Evolutionary conservation across 2,329 filamentous ascomycete genomes (phyloP).

Genomic region (Ramularia collo-cygni): DNA sequence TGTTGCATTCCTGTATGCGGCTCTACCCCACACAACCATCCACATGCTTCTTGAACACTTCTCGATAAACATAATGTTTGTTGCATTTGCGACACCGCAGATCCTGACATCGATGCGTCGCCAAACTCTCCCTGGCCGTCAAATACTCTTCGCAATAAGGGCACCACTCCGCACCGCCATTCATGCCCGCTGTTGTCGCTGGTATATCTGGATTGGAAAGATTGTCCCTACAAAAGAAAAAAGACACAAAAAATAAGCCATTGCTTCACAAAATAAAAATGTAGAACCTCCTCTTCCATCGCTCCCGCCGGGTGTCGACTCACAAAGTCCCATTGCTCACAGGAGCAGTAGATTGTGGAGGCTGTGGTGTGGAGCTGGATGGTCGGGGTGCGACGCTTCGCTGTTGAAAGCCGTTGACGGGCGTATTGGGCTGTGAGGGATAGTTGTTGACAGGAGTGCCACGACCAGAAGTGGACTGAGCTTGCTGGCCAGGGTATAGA

Average conservation of each 20-base stretch:
- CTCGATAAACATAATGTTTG: slow-evolving; percentile 3
- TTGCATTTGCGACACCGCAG: slow-evolving; percentile 1
- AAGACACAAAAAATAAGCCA: slow-evolving; percentile 1
- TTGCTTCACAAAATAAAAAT: too few relatives aligned
- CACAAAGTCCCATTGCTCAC: slow-evolving; percentile 17
- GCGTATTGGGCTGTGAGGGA: slow-evolving; percentile 24
- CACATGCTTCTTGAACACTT: slow-evolving; percentile 5
- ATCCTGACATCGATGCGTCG: background rate
- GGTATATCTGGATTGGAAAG: slow-evolving; percentile 2
- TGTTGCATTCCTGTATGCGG: too few relatives aligned
- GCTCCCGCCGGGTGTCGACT: too few relatives aligned
- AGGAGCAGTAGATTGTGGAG: slow-evolving; percentile 6
- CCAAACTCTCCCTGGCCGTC: too few relatives aligned
- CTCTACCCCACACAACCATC: background rate
- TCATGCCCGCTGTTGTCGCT: background rate
- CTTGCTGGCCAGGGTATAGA: slow-evolving; percentile 13
- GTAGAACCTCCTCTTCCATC: background rate
- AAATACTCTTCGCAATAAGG: too few relatives aligned
- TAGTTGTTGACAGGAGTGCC: slow-evolving; percentile 21
- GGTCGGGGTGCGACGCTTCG: slow-evolving; percentile 14
- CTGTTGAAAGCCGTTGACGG: slow-evolving; percentile 24
- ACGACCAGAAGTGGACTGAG: slow-evolving; percentile 20
- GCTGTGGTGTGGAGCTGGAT: slow-evolving; percentile 22
- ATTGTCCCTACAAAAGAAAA: background rate
- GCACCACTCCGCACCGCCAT: too few relatives aligned